phyloP scores from a whole-genome alignment of 148 eudicot genomes.

The Amaranthus hypochondriacus region DNA sequence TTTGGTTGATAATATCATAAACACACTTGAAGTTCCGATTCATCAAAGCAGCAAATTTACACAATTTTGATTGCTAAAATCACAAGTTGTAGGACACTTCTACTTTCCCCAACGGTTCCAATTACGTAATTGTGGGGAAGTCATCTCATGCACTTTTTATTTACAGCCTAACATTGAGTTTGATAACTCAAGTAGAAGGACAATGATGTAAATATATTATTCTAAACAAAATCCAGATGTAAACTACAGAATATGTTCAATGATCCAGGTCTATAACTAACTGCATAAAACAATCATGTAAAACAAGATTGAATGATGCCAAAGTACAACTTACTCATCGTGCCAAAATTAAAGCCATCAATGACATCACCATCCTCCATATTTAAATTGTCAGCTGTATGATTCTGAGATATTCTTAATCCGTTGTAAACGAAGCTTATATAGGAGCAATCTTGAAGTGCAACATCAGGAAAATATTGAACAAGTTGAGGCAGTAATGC shows the following conservation, averaged over 20 bases:
- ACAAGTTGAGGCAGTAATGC: constrained; percentile 5
- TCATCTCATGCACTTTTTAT: too few relatives aligned
- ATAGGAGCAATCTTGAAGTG: neutral
- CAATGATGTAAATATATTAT: too few relatives aligned
- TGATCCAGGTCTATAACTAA: neutral
- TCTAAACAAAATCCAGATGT: too few relatives aligned
- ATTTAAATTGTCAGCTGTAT: neutral
- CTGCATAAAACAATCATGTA: neutral
- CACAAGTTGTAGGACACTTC: neutral
- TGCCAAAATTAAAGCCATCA: neutral
- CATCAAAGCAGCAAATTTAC: neutral
- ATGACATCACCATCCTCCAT: constrained; percentile 5
- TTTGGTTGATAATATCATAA: neutral
- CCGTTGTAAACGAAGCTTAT: neutral
- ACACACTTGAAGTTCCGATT: neutral
- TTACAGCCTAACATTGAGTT: too few relatives aligned
- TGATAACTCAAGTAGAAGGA: too few relatives aligned
- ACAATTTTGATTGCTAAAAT: neutral
- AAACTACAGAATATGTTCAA: neutral
- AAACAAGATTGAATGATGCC: neutral
- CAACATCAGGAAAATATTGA: neutral
- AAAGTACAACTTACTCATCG: neutral
- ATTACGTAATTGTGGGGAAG: too few relatives aligned
- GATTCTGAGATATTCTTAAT: neutral
- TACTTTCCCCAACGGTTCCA: neutral